These are phyloP conservation scores for Aquanectria penicillioides DNA, from an alignment of 2,329 filamentous ascomycete species.

Conservation along the genomic window DNA sequence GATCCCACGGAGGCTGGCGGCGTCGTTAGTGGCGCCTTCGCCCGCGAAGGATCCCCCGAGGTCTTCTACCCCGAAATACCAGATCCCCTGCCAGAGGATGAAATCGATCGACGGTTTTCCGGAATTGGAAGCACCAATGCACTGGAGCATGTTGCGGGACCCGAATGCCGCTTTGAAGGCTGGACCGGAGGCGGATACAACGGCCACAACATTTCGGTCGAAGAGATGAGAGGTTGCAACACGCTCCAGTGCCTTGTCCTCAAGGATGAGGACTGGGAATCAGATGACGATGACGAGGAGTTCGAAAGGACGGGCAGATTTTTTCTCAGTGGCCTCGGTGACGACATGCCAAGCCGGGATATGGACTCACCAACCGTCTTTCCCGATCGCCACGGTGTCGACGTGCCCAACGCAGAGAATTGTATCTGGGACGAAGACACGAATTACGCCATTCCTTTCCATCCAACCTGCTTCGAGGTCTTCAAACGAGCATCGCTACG, in stretches of 20 bases:
- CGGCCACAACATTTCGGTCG: constrained; percentile 34
- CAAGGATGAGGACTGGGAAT: constrained; percentile 33
- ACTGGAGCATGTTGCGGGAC: constrained; percentile 39
- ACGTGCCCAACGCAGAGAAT: constrained; percentile 4
- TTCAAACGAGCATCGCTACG: constrained; percentile 39
- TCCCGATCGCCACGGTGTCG: constrained; percentile 26
- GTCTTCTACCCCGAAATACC: background rate
- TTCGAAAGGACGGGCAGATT: constrained; percentile 30
- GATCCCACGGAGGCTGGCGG: background rate
- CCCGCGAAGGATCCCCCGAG: background rate
- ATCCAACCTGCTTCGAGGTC: constrained; percentile 43
- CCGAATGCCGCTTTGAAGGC: constrained; percentile 20
- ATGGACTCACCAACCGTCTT: background rate
- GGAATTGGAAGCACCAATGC: constrained; percentile 9
- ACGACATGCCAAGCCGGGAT: constrained; percentile 25
- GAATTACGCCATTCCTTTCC: constrained; percentile 39
- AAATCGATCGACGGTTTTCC: constrained; percentile 22
- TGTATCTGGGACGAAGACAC: background rate
- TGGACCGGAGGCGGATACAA: constrained; percentile 27
- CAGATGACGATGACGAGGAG: constrained; percentile 28
- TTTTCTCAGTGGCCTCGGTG: constrained; percentile 33
- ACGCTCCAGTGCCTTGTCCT: constrained; percentile 39
- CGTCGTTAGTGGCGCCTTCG: background rate
- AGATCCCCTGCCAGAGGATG: background rate
- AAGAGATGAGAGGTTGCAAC: constrained; percentile 42